Evolutionary conservation across 352 stramenopile genomes (phyloP), one percentile per base, ranked within the genome.

Genomic region (Globisporangium nodosum): DNA sequence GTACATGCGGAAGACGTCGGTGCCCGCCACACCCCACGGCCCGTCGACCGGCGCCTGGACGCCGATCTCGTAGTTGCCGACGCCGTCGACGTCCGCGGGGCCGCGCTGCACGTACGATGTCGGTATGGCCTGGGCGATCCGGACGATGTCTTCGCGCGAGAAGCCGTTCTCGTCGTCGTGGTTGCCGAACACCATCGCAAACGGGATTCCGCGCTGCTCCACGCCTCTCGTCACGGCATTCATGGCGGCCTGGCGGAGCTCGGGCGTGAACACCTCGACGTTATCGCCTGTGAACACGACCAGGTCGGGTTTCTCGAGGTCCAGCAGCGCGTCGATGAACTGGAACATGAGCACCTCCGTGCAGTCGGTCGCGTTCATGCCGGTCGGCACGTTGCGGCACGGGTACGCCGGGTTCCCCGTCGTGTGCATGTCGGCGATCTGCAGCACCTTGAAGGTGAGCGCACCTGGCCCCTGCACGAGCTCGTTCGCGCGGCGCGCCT

Each of bases 271-370:
- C 4, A 67, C 65, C 46, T 88, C 65, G 4, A 88, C 69, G 27
- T 88, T 87, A 50, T 88, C 81, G 45, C 81, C 78, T 0, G 76
- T 69, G 55, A 88, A 85, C 6, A 81, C 76, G 1, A 90, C 81
- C 9, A 88, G 78, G 54, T 90, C 78, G 6, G 81, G 81, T 30
- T 79, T 69, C 51, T 88, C 81, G 33, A 68, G 52, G 43, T 88
- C 72, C 15, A 90, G 57, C 13, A 90, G 58, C 18, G 78, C 69
- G 30, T 83, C 66, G 8, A 88, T 61, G 37, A 88, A 87, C 20
- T 64, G 61, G 30, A 72, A 58, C 50, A 79, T 88, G 40, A n/a
- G n/a, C n/a, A n/a, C n/a, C 47, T 90, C 80, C 13, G 66, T 66
- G 55, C 77, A 90, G 1, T 64, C 53, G 5, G 66, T 60, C n/a